Conservation (phyloP, 257 asterid genomes). For the Orobanche coerulescens region DNA sequence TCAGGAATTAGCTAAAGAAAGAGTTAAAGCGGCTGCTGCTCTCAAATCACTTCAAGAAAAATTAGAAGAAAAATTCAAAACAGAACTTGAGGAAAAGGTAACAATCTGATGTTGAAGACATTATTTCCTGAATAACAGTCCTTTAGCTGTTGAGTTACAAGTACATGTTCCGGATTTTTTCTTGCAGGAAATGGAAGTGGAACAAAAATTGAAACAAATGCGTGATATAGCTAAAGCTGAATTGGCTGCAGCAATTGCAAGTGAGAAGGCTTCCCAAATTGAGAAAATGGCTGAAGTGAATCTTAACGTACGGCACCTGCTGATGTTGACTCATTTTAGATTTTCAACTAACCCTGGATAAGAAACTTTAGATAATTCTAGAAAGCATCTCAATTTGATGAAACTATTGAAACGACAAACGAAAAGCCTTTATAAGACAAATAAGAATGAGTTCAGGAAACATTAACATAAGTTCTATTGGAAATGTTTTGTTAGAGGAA, state of each 20-base stretch:
- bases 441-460: neutral
- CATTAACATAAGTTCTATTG: neutral
- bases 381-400: constrained; percentile 1
- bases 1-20: constrained; percentile 84
- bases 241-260: constrained; percentile 79
- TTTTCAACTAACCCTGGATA: constrained; percentile 6
- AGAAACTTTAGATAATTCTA: constrained; percentile 4
- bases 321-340: constrained; percentile 17
- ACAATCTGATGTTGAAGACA: constrained; percentile 4
- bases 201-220: constrained; percentile 49
- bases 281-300: constrained; percentile 98
- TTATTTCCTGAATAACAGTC: neutral
- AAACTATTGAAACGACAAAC: neutral
- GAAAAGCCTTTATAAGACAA: constrained; percentile 10
- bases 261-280: constrained; percentile 92
- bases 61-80: constrained; percentile 51
- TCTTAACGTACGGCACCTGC: constrained; percentile 57
- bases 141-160: constrained; percentile 8
- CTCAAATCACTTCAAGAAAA: constrained; percentile 80
- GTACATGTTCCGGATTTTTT: constrained; percentile 18
- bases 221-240: constrained; percentile 74
- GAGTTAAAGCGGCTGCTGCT: constrained; percentile 72
- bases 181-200: constrained; percentile 70
- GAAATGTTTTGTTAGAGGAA: constrained; percentile 1
- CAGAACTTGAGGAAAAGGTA: constrained; percentile 78